A percentile compares a stretch with the other conserved stretches of the same genome.
phyloP scores from a whole-genome alignment of 176 grass and related monocot species.

The Microstegium vimineum region DNA sequence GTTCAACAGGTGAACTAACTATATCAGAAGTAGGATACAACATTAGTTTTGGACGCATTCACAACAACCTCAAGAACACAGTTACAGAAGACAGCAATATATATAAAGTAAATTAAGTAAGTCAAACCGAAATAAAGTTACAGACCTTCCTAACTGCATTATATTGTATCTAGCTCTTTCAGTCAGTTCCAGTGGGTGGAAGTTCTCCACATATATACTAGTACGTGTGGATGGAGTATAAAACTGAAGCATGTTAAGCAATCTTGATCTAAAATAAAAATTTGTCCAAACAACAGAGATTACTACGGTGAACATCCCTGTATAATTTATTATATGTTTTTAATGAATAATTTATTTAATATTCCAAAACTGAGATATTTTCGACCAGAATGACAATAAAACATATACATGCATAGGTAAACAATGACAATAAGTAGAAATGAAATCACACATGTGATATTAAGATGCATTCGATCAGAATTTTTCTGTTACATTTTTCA shows the following conservation, averaged over 20 bases:
- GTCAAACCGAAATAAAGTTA: background rate
- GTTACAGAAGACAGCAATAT: background rate
- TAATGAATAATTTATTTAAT: background rate
- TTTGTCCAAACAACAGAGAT: background rate
- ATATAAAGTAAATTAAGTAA: background rate
- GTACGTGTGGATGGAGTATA: background rate
- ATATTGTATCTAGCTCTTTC: background rate
- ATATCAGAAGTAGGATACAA: background rate
- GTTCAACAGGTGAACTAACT: background rate
- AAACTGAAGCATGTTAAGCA: background rate
- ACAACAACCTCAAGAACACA: background rate
- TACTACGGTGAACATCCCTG: background rate
- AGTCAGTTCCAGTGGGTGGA: background rate
- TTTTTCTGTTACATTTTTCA: background rate
- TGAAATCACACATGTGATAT: constrained; percentile 24
- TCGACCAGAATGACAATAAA: too few relatives aligned
- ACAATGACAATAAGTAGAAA: background rate
- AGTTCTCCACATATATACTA: background rate
- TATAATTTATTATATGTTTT: background rate
- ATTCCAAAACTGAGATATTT: too few relatives aligned
- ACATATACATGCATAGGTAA: too few relatives aligned
- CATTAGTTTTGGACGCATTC: background rate
- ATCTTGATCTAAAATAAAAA: background rate
- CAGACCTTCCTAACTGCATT: background rate
- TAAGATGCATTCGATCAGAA: background rate